phyloP scores from a whole-genome alignment of 2,329 filamentous ascomycete genomes.

The Ascochyta koolunga region DNA sequence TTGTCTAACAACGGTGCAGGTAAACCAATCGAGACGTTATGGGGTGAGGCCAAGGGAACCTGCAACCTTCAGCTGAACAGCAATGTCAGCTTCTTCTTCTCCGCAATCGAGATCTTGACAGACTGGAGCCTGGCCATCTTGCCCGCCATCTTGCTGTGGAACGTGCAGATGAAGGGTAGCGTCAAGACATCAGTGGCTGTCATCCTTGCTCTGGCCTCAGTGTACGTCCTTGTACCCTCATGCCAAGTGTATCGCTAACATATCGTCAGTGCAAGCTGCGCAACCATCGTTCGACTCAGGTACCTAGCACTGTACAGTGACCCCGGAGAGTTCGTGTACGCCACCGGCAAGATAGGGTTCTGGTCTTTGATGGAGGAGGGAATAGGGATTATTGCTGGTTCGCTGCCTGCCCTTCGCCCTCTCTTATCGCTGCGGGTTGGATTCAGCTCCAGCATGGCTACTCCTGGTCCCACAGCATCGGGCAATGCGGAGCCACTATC shows the following conservation, averaged over 20 bases:
- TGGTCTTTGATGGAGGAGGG: constrained; percentile 56
- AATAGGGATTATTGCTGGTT: constrained; percentile 55
- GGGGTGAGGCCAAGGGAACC: constrained; percentile 27
- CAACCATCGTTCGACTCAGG: constrained; percentile 50
- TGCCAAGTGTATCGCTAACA: background rate
- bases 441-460: constrained; percentile 22
- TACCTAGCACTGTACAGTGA: constrained; percentile 52
- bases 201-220: constrained; percentile 50
- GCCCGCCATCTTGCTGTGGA: constrained; percentile 29
- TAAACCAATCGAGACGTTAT: constrained; percentile 27
- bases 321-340: constrained; percentile 50
- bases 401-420: constrained; percentile 53
- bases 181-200: constrained; percentile 50
- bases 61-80: constrained; percentile 30
- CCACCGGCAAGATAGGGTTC: constrained; percentile 51
- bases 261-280: constrained; percentile 43
- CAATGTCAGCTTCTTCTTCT: constrained; percentile 29
- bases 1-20: constrained; percentile 13
- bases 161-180: constrained; percentile 40
- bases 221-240: constrained; percentile 38
- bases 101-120: constrained; percentile 27
- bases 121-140: constrained; percentile 29
- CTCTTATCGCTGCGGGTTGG: constrained; percentile 40
- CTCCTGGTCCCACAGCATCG: constrained; percentile 25
- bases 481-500: constrained; percentile 17